A percentile compares a stretch with the other conserved stretches of the same genome.
Evolutionary conservation across 805 yeast species (phyloP).

Genomic region (Millerozyma acaciae): DNA sequence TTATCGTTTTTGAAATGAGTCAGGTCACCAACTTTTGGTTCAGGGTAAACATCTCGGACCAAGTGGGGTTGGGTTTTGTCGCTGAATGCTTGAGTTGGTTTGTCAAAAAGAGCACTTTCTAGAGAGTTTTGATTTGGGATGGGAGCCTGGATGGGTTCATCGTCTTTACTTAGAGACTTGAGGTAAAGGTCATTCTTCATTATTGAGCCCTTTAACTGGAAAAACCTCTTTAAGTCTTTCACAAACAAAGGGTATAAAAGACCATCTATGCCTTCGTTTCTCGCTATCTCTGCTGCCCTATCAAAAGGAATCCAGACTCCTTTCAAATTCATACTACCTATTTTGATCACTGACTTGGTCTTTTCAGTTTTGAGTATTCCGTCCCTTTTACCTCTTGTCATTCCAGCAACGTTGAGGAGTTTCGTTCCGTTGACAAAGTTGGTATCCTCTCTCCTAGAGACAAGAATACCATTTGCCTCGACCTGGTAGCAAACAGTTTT

Average conservation of each 20-base stretch:
- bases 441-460: conserved; percentile 34
- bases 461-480: conserved; percentile 27
- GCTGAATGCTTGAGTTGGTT: background rate
- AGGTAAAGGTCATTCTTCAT: conserved; percentile 13
- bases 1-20: too few relatives aligned
- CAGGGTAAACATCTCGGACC: too few relatives aligned
- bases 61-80: background rate
- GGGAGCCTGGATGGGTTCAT: background rate
- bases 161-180: background rate
- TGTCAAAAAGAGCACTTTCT: background rate
- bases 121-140: background rate
- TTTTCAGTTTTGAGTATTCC: conserved; percentile 37
- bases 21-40: too few relatives aligned
- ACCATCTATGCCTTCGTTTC: conserved; percentile 35
- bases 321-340: conserved; percentile 37
- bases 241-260: conserved; percentile 33
- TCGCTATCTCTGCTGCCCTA: conserved; percentile 35
- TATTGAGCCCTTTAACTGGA: conserved; percentile 20
- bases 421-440: conserved; percentile 37
- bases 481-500: conserved; percentile 37
- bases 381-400: conserved; percentile 39
- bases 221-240: conserved; percentile 25
- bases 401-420: conserved; percentile 34
- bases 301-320: conserved; percentile 43
- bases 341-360: conserved; percentile 25